Conservation (phyloP, 306 rosid genomes). For the Cucumis hystrix region DNA sequence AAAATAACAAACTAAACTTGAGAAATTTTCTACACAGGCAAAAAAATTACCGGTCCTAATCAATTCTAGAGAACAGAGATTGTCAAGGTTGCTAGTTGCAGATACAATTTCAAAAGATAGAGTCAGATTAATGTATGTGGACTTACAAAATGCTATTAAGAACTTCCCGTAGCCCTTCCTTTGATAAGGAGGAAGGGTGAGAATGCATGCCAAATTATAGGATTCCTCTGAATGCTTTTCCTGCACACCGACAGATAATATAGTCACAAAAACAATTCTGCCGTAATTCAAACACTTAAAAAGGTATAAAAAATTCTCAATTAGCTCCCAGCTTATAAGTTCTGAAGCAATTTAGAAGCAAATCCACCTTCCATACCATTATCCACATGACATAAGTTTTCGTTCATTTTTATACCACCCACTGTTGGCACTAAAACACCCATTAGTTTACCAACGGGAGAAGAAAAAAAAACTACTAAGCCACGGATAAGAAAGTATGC, state of each 20-base stretch:
- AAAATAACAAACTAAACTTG: not conserved
- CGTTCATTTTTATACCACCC: not conserved
- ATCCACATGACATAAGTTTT: not conserved
- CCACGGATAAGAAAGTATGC: not conserved
- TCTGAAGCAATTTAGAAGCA: not conserved
- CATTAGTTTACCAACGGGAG: not conserved
- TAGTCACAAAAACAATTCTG: not conserved
- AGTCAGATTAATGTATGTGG: not conserved
- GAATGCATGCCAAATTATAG: slow-evolving; percentile 93
- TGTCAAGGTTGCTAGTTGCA: not conserved
- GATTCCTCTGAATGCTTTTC: slow-evolving; percentile 99
- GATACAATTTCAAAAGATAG: not conserved
- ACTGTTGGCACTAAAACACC: not conserved
- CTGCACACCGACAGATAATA: slow-evolving; percentile 27
- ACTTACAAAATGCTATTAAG: slow-evolving; percentile 94
- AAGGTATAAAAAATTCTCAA: not conserved
- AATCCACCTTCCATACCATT: not conserved
- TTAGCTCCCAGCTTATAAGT: not conserved
- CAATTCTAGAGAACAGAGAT: not conserved
- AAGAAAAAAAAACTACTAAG: not conserved
- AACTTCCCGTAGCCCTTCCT: slow-evolving; percentile 99
- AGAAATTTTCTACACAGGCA: no score
- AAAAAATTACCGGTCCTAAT: not conserved
- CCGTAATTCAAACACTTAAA: not conserved
- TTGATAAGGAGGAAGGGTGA: slow-evolving; percentile 98